A percentile compares a stretch with the other conserved stretches of the same genome.
Conservation (phyloP, 2,329 filamentous ascomycete species). For the Talaromyces piceae region DNA sequence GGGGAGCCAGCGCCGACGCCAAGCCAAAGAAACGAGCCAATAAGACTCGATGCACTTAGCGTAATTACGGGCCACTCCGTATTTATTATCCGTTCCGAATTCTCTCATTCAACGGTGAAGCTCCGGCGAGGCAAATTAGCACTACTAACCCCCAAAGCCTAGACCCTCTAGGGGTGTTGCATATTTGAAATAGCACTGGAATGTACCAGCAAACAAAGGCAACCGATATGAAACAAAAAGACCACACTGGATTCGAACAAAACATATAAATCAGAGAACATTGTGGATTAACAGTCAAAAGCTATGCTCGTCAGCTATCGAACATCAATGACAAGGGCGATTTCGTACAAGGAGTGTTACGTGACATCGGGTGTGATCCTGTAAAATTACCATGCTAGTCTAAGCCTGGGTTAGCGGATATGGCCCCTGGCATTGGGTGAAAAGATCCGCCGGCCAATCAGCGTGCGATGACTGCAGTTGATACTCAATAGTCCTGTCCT, state of each 20-base stretch:
- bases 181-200: not conserved
- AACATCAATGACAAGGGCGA: not conserved
- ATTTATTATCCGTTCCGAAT: not conserved
- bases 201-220: too few relatives aligned
- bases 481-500: too few relatives aligned
- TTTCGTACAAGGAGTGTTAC: not conserved
- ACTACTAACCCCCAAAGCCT: not conserved
- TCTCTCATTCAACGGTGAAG: not conserved
- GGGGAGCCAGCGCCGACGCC: not conserved
- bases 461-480: not conserved
- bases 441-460: not conserved
- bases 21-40: not conserved
- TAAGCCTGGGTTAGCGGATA: not conserved
- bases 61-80: not conserved
- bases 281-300: not conserved
- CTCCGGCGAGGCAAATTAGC: not conserved
- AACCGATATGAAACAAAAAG: too few relatives aligned
- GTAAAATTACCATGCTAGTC: not conserved
- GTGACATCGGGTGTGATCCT: not conserved
- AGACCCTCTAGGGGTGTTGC: not conserved
- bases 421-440: not conserved
- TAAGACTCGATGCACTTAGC: not conserved
- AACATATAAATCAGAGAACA: too few relatives aligned
- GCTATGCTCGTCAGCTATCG: not conserved
- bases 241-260: too few relatives aligned